A percentile compares a stretch with the other conserved stretches of the same genome.
These are phyloP conservation scores for Stagonosporopsis cucurbitacearum DNA, from an alignment of 2,329 filamentous ascomycete species.

Conservation along the genomic window DNA sequence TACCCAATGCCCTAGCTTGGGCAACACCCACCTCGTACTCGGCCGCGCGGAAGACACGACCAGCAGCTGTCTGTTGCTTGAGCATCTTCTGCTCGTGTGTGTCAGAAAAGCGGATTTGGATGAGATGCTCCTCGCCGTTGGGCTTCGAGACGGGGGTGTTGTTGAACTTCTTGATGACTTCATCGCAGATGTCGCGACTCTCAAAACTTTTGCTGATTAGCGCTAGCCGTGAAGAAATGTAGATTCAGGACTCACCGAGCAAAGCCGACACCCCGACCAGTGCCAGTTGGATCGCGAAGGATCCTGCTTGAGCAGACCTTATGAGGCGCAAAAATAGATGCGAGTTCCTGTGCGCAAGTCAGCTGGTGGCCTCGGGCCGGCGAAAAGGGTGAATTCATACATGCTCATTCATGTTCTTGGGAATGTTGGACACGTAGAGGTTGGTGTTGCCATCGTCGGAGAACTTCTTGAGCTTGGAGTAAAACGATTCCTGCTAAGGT, in stretches of 20 bases:
- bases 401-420: slow-evolving; percentile 88
- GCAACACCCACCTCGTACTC: slow-evolving; percentile 70
- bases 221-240: neutral
- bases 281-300: slow-evolving; percentile 86
- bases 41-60: slow-evolving; percentile 92
- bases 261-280: slow-evolving; percentile 96
- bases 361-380: slow-evolving; percentile 17
- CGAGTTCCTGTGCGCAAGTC: slow-evolving; percentile 66
- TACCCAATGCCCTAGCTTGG: slow-evolving; percentile 45
- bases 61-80: slow-evolving; percentile 94
- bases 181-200: slow-evolving; percentile 84
- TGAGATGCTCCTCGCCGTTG: slow-evolving; percentile 75
- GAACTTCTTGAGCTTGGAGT: slow-evolving; percentile 95
- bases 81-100: slow-evolving; percentile 96
- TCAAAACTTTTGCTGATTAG: slow-evolving; percentile 74
- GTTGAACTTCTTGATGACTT: slow-evolving; percentile 86
- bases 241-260: slow-evolving; percentile 70
- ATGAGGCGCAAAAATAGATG: slow-evolving; percentile 78
- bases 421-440: slow-evolving; percentile 96
- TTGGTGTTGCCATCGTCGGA: slow-evolving; percentile 91
- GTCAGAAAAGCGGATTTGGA: slow-evolving; percentile 95
- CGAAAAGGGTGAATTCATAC: slow-evolving; percentile 57
- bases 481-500: slow-evolving; percentile 78
- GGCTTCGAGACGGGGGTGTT: slow-evolving; percentile 65
- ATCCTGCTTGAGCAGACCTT: slow-evolving; percentile 94